Conservation (phyloP, 2,329 filamentous ascomycete species). For the Elsinoe perseae region DNA sequence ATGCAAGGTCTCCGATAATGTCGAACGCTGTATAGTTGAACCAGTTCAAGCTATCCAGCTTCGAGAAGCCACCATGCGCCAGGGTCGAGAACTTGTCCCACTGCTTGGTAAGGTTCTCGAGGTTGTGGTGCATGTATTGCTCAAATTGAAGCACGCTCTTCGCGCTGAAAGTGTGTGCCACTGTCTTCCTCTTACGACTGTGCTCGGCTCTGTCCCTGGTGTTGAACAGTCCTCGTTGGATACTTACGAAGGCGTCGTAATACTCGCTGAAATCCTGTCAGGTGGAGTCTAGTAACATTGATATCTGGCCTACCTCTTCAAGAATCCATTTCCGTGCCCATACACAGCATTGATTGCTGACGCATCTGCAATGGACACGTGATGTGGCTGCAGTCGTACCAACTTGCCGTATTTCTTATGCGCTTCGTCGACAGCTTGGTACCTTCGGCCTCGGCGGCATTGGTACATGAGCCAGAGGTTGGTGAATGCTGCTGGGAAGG, state of each 20-base stretch:
- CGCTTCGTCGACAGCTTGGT: constrained; percentile 55
- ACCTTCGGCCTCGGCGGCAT: constrained; percentile 52
- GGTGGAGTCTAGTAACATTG: not conserved
- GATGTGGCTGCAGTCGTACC: constrained; percentile 75
- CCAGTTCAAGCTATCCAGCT: constrained; percentile 69
- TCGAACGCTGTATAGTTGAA: constrained; percentile 63
- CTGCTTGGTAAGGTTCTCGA: constrained; percentile 63
- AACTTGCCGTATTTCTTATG: constrained; percentile 73
- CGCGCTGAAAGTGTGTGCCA: constrained; percentile 77
- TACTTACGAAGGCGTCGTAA: constrained; percentile 87
- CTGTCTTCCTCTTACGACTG: constrained; percentile 78
- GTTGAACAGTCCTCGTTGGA: constrained; percentile 80
- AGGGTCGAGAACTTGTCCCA: constrained; percentile 59
- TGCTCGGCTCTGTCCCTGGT: constrained; percentile 76
- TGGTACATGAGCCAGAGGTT: constrained; percentile 71
- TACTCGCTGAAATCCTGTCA: constrained; percentile 53
- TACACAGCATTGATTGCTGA: constrained; percentile 70
- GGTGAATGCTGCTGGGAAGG: constrained; percentile 59
- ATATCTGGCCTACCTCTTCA: constrained; percentile 35
- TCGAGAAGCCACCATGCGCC: constrained; percentile 48
- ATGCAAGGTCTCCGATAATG: constrained; percentile 56
- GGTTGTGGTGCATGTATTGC: constrained; percentile 76
- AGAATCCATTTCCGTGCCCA: constrained; percentile 50
- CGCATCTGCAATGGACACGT: constrained; percentile 73
- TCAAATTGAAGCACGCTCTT: constrained; percentile 80